Base-by-base conservation (phyloP, 805 yeast genomes). In the Scheffersomyces ergatensis region DNA sequence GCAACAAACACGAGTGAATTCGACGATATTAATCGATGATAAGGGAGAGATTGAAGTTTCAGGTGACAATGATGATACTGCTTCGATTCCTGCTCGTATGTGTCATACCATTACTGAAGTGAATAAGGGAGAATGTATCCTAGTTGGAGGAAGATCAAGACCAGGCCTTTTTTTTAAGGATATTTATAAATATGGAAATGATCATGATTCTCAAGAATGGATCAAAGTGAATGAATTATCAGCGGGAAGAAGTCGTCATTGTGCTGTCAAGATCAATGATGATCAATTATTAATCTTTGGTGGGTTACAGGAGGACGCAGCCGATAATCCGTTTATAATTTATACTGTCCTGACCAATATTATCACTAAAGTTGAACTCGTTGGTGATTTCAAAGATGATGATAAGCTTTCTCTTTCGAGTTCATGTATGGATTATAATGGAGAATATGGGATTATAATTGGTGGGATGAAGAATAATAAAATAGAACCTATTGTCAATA, bases 121-220 rank as follows among this genome's bases (percentile, higher is more conserved):
- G 1, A 49, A 43, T 2, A 48, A 55, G 12, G 54, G 55, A 1
- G 53, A 50, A 0, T 33, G 64, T 0, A 40, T 82, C 1, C 45
- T 83, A 3, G 60, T 78, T 25, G 95, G 93, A 2, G 95, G 95
- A 3, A 70, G 95, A 45, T 60, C 72, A 2, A 70, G 79, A 1
- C 95, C 95, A 0, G 72, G 74, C 2, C 55, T 58, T 8, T 61
- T 67, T 0, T 54, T 77, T 29, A 40, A 39, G 4, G 73, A 68
- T 40, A 59, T 62, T 0, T 64, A 65, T 55, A 40, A 42, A 23
- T 48, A 43, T 12, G 39, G 40, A 2, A 26, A 38, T 3, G n/a
- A n/a, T n/a, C n/a, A n/a, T n/a, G n/a, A n/a, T n/a, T n/a, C n/a
- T n/a, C n/a, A n/a, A n/a, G n/a, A n/a, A n/a, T 83, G 89, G 89